phyloP scores from a whole-genome alignment of 805 yeast species.

The Pichia nakasei region DNA sequence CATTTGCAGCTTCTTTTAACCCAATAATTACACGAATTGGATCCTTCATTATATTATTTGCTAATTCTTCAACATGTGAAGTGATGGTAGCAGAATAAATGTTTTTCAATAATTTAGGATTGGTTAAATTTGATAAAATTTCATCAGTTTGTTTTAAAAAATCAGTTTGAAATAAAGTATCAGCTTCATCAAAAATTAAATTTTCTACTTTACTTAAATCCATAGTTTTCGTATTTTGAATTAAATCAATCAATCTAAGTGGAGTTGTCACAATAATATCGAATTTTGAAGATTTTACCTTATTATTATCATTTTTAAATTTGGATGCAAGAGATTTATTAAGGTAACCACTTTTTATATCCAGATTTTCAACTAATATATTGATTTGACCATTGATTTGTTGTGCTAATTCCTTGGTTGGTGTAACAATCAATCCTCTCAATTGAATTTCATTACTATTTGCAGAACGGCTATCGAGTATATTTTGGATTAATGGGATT shows the following conservation, averaged over 20 bases:
- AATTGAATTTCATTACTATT: slow-evolving; percentile 37
- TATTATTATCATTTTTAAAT: slow-evolving; percentile 36
- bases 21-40: slow-evolving; percentile 86
- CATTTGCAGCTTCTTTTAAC: slow-evolving; percentile 86
- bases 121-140: slow-evolving; percentile 52
- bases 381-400: slow-evolving; percentile 71
- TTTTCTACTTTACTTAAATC: slow-evolving; percentile 61
- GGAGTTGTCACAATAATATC: slow-evolving; percentile 88
- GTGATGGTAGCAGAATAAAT: slow-evolving; percentile 96
- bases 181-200: slow-evolving; percentile 91
- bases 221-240: slow-evolving; percentile 45
- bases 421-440: slow-evolving; percentile 76
- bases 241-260: slow-evolving; percentile 70
- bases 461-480: slow-evolving; percentile 37
- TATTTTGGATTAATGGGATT: slow-evolving; percentile 65
- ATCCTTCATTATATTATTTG: slow-evolving; percentile 73
- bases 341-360: slow-evolving; percentile 52
- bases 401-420: slow-evolving; percentile 87
- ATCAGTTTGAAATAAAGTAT: slow-evolving; percentile 77
- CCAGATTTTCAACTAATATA: slow-evolving; percentile 47
- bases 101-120: slow-evolving; percentile 51
- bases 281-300: slow-evolving; percentile 48
- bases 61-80: slow-evolving; percentile 83
- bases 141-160: slow-evolving; percentile 89
- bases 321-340: slow-evolving; percentile 67